Base-by-base conservation (phyloP, 129 eudicot genomes). In the Tagetes erecta region DNA sequence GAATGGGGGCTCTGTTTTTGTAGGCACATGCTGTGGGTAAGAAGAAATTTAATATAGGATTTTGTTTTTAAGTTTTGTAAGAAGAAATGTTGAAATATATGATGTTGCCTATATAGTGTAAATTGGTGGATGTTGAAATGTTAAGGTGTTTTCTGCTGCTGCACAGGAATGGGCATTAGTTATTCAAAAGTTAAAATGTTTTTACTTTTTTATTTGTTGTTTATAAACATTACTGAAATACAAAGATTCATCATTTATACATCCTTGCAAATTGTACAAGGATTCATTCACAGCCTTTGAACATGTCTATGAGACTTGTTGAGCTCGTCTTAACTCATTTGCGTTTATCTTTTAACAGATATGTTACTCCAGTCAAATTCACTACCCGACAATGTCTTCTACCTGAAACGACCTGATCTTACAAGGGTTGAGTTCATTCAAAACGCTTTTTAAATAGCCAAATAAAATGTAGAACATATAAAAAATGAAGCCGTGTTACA, bases 31-130 rank as follows among this genome's bases (percentile, higher is more conserved):
- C 51, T 71, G 77, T 72, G 37, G 72, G 71, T 62, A 64, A 71
- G 72, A 70, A 71, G 82, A 55, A 50, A 57, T 50, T 38, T 51
- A 71, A 33, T 64, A 78, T 78, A 78, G 82, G 77, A 62, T 78
- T 71, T 63, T 78, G 77, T 50, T 78, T 71, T 63, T 38, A 78
- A 78, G 45, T 42, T 65, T 67, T 78, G 72, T 52, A 78, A 51
- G 67, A 63, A 74, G 62, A 47, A 49, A 14, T 60, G 65, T 62
- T 62, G 50, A 78, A 71, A 78, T 78, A 78, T 78, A 78, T 64
- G 69, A 53, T 78, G 31, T 55, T 35, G 69, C 39, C 40, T 75
- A 62, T 75, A 74, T 27, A 69, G 55, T 42, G 80, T 67, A 76
- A 53, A 76, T 76, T 39, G n/a, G 51, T 31, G 46, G 80, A 40